Base-by-base conservation (phyloP, 441 rosid genomes). In the Adansonia madagascariensis region DNA sequence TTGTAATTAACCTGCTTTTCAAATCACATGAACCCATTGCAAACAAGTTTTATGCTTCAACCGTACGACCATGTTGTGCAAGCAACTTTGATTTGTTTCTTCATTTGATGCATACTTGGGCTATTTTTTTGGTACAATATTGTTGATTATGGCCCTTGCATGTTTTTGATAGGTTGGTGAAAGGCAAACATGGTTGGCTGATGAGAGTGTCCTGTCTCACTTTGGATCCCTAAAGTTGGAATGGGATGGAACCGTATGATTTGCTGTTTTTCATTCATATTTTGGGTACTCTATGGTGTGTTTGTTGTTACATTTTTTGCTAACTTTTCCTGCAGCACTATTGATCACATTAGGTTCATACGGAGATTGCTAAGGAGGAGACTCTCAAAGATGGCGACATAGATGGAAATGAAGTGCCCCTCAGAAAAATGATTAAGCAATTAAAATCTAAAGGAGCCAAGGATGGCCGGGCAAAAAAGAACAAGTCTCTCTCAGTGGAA, bases 111-210 rank as follows among this genome's bases (percentile, higher is more conserved):
- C 39, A 14, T 70, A 49, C 46, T 71, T 52, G 41, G 14, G 39
- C n/a, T n/a, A n/a, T 31, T 31, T 31, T 31, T 31, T 46, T 44
- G 2, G n/a, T 47, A 46, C 52, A 14, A 22, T 44, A 24, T 61
- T 60, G 68, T 63, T 49, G 35, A 31, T 75, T 27, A 63, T 15
- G 39, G 52, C 50, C 41, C 74, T 68, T 72, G 71, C 73, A 41
- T 85, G 74, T 70, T 80, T 85, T 79, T 78, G 71, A 75, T 85
- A 94, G 97, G 89, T 75, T 77, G 84, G 73, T 77, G 90, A 87
- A 84, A 86, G 88, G 79, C 73, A 83, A 71, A 88, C 95, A 63
- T 97, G 99, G 99, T 81, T 97, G 82, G 95, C 92, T 81, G 98
- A 91, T 80, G 97, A 89, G 84, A 86, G 84, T 83, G 90, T 89